Evolutionary conservation across 2,329 filamentous ascomycete species (phyloP), one percentile per base, ranked within the genome.

Genomic region (Cordyceps cicadae): DNA sequence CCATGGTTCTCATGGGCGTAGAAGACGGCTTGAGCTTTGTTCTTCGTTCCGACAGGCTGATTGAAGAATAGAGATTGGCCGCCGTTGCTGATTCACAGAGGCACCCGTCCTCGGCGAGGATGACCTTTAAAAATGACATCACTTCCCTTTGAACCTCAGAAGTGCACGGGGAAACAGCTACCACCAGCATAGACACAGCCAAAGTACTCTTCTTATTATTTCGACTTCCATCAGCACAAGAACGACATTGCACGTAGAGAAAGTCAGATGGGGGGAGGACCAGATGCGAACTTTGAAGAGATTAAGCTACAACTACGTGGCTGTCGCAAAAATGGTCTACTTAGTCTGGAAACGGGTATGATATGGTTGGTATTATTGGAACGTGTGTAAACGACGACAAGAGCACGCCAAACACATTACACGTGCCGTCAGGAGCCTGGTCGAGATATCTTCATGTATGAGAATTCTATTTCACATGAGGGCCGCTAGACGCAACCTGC

Each of bases 161-260:
- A 21, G 37, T 51, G 34, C 46, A 46, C 26, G 55, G 51, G 46
- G 46, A 37, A 21, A 32, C 29, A 26, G 46, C 43, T 8, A 15
- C n/a, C 3, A 15, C n/a, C 3, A 50, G 15, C 19, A 19, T n/a
- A 15, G 48, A 59, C 15, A 12, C 11, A 21, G 5, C 45, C 3
- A n/a, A 55, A 55, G 15, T 15, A 32, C 39, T 9, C 53, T 24
- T 8, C 3, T 3, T 2, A 41, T 41, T 37, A 11, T 1, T 14
- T 9, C 0, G 0, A 6, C n/a, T 15, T 3, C 3, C 2, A 11
- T 17, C 7, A n/a, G 24, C 32, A 11, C 34, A 2, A 37, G 0
- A 9, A 5, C 6, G 14, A n/a, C 51, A 26, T 17, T 1, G 0
- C 3, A 53, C 50, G 14, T 34, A 29, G 29, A 21, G 17, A 2